Percentiles rank a stretch among this genome's conserved stretches.
Evolutionary conservation across 129 eudicot species (phyloP).

Genomic region (Mikania micrantha): DNA sequence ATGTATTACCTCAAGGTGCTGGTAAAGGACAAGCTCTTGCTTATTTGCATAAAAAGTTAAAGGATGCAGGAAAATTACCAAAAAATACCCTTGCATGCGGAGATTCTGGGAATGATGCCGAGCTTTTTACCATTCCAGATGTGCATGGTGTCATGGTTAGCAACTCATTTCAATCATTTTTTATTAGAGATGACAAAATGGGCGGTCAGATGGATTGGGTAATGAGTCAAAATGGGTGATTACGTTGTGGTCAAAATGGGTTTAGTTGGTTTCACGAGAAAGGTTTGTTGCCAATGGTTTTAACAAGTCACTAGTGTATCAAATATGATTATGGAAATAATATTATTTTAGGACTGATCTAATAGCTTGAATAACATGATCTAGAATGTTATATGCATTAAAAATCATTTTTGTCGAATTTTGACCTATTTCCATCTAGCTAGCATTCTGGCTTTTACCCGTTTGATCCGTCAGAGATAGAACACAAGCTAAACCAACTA

Average conservation of each 20-base stretch:
- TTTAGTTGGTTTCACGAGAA: not conserved
- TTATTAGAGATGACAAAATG: not conserved
- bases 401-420: not conserved
- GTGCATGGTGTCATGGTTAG: constrained; percentile 94
- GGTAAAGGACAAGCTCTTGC: constrained; percentile 99
- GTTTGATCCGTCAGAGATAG: not conserved
- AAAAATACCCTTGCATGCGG: constrained; percentile 89
- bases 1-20: constrained; percentile 88
- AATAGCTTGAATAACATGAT: not conserved
- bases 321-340: not conserved
- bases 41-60: constrained; percentile 66
- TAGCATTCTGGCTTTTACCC: not conserved
- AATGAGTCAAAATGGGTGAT: not conserved
- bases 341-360: not conserved
- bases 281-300: not conserved
- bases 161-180: constrained; percentile 12
- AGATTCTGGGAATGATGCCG: constrained; percentile 97
- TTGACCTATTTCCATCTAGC: not conserved
- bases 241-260: not conserved
- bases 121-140: constrained; percentile 85
- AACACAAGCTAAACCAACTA: not conserved
- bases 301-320: not conserved
- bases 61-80: constrained; percentile 50
- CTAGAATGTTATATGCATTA: not conserved
- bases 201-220: not conserved